Percentiles rank a stretch among this genome's conserved stretches.
Evolutionary conservation across 1,139 yeast species (phyloP).

Genomic region (Diutina sp.): DNA sequence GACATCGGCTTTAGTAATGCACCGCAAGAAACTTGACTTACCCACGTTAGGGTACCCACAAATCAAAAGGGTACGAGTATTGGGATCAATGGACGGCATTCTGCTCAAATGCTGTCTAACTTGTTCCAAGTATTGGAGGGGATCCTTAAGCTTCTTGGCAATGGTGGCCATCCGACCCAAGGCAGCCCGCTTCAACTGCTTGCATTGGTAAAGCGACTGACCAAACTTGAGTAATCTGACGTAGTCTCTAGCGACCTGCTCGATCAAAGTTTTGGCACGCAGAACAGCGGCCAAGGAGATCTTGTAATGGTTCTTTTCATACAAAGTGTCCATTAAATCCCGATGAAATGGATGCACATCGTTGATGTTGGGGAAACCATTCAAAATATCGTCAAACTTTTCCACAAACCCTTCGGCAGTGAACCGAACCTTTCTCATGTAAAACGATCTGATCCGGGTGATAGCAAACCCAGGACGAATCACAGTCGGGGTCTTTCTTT

Average conservation of each 20-base stretch:
- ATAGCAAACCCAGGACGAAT: conserved; percentile 94
- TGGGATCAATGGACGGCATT: conserved; percentile 95
- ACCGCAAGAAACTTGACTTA: conserved; percentile 84
- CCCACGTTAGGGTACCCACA: conserved; percentile 99
- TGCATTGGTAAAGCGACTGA: conserved; percentile 95
- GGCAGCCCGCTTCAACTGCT: conserved; percentile 96
- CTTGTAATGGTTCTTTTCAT: conserved; percentile 95
- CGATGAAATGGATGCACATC: conserved; percentile 98
- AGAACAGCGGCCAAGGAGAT: conserved; percentile 94
- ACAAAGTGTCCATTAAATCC: conserved; percentile 92
- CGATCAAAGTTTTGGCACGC: conserved; percentile 85
- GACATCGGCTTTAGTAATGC: conserved; percentile 95
- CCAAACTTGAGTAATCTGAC: conserved; percentile 89
- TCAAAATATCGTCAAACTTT: conserved; percentile 72
- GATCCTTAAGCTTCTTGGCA: conserved; percentile 87
- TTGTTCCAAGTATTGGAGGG: conserved; percentile 86
- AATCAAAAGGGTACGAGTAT: conserved; percentile 90
- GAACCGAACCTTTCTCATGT: conserved; percentile 93
- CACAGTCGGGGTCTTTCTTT: conserved; percentile 96
- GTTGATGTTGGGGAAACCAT: conserved; percentile 90
- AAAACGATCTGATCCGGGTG: conserved; percentile 93
- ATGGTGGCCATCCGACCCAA: conserved; percentile 99
- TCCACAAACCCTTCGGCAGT: conserved; percentile 95
- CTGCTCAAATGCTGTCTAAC: conserved; percentile 99
- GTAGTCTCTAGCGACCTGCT: conserved; percentile 93